Evolutionary conservation across 352 stramenopile genomes (phyloP), one percentile per base, ranked within the genome.

Genomic region (Pythium aristosporum): DNA sequence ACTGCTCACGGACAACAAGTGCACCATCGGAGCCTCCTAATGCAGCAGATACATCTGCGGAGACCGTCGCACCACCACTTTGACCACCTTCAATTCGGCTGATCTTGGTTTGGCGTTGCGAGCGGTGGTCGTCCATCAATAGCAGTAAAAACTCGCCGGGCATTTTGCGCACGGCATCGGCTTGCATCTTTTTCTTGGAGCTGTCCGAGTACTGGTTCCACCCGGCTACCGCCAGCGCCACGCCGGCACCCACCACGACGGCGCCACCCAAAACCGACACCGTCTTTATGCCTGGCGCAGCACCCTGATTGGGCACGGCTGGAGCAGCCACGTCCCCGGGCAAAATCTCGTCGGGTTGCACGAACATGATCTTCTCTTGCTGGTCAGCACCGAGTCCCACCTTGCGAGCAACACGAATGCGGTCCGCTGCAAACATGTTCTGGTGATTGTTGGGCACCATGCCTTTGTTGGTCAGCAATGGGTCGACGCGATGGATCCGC

Each of bases 121-220:
- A 47, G 23, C 76, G 69, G 21, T 85, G 71, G 48, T 93, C 85
- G 61, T 94, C 79, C 48, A 92, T 77, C 46, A 95, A 43, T 7
- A 93, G 57, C 36, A 92, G 57, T 42, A 95, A 70, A 34, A 80
- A 89, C 61, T 88, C 75, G 16, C 75, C 73, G 12, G 87, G 82
- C 85, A 95, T 92, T 9, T 87, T 67, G 47, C 83, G 77, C 21
- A 95, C 81, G 2, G 79, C 76, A 44, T 82, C 76, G n/a, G 85
- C 77, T 64, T 95, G 87, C 57, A 69, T 82, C 50, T 82, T 78
- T 36, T 69, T 87, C 42, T 72, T 71, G 4, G 80, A 79, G 44
- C 64, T 85, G 11, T 92, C 85, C 5, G 81, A 90, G 70, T 91
- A 94, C 53, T 91, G 78, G 1, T 83, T 89, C 87, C 87, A 95